Conservation (phyloP, 306 rosid genomes). For the Ziziphus jujuba region DNA sequence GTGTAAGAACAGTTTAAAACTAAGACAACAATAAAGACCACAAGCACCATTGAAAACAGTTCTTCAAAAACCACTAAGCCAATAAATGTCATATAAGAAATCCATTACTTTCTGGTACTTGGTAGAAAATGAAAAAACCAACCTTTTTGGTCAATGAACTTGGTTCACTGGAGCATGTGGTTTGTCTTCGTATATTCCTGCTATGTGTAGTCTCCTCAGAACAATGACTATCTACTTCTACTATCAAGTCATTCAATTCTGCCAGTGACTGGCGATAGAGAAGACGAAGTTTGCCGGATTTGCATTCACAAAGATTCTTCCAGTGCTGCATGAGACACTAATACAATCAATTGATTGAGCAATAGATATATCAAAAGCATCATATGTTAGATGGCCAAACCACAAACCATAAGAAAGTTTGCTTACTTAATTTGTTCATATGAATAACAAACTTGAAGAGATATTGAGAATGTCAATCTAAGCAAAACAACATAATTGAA, state of each 20-base stretch:
- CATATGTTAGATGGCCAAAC: constrained; percentile 10
- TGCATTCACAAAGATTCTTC: constrained; percentile 94
- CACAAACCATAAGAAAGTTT: constrained; percentile 18
- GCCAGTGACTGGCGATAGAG: constrained; percentile 86
- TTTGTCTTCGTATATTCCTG: constrained; percentile 46
- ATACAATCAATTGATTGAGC: constrained; percentile 25
- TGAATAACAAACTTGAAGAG: too few species aligned
- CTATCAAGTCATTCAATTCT: constrained; percentile 68
- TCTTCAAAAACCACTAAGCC: neutral
- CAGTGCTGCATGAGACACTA: constrained; percentile 67
- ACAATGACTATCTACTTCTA: constrained; percentile 52
- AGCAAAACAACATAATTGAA: neutral
- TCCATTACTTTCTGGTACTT: neutral
- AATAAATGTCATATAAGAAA: neutral
- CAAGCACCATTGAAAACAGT: neutral
- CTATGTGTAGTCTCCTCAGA: constrained; percentile 50
- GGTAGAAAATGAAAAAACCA: constrained; percentile 2
- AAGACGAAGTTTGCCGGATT: constrained; percentile 62
- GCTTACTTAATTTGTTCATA: constrained; percentile 1
- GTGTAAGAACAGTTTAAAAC: neutral
- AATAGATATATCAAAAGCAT: constrained; percentile 6
- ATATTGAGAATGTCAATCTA: too few species aligned
- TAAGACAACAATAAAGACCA: neutral
- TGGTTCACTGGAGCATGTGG: constrained; percentile 41
- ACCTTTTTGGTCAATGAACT: constrained; percentile 78